Evolutionary conservation across 2,329 filamentous ascomycete species (phyloP).

Genomic region (Clonostachys rosea): DNA sequence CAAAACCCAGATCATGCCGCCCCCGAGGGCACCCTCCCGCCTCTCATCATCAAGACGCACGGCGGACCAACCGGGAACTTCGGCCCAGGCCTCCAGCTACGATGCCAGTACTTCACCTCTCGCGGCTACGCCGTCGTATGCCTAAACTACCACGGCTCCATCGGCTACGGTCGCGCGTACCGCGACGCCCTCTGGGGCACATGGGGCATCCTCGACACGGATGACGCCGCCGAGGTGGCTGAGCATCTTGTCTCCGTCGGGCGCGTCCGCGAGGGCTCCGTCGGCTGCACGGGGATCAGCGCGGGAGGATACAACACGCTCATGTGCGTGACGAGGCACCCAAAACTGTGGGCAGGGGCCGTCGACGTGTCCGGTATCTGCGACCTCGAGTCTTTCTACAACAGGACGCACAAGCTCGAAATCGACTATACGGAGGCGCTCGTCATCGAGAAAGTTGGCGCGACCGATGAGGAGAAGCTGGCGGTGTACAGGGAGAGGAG

Average conservation of each 20-base stretch:
- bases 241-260: constrained; percentile 29
- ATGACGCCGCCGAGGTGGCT: constrained; percentile 42
- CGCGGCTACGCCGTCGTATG: constrained; percentile 45
- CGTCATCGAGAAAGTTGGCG: constrained; percentile 23
- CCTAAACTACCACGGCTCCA: constrained; percentile 49
- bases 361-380: constrained; percentile 46
- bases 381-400: constrained; percentile 38
- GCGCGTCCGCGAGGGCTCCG: constrained; percentile 24
- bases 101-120: constrained; percentile 47
- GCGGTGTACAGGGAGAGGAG: constrained; percentile 38
- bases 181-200: constrained; percentile 39
- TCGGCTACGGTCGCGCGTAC: constrained; percentile 44
- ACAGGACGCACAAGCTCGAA: constrained; percentile 52
- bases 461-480: constrained; percentile 29
- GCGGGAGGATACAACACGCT: constrained; percentile 51
- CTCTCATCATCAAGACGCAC: constrained; percentile 43
- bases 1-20: constrained; percentile 35
- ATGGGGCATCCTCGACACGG: constrained; percentile 46
- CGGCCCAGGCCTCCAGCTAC: constrained; percentile 34
- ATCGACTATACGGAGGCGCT: constrained; percentile 42
- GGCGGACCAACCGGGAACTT: constrained; percentile 44
- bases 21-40: constrained; percentile 28
- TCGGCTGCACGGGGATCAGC: constrained; percentile 45
- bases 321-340: constrained; percentile 38
- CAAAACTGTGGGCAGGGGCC: constrained; percentile 40